These are phyloP conservation scores for Brassica balearica DNA, from an alignment of 441 rosid species.

Conservation along the genomic window DNA sequence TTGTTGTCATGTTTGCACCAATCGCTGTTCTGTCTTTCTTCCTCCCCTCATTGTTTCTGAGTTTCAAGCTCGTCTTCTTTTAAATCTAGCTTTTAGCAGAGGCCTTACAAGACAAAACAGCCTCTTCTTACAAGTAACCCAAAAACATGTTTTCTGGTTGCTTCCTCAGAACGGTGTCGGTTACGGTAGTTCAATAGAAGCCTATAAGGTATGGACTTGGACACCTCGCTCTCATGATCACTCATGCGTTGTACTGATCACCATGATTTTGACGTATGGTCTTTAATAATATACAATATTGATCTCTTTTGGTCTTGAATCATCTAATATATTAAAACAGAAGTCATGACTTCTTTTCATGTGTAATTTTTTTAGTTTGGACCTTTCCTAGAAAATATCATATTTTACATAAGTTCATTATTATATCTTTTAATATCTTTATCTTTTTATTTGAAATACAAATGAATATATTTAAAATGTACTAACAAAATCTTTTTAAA, in stretches of 20 bases:
- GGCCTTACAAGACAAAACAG: conserved; percentile 73
- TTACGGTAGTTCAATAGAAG: conserved; percentile 12
- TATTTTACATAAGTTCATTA: too few species aligned
- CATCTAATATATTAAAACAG: too few species aligned
- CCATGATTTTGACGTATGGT: conserved; percentile 39
- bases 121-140: conserved; percentile 33
- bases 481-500: too few species aligned
- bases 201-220: conserved; percentile 12
- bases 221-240: neutral
- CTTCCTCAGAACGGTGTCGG: neutral
- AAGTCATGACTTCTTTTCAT: too few species aligned
- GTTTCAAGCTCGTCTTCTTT: conserved; percentile 85
- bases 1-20: conserved; percentile 64
- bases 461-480: too few species aligned
- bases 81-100: conserved; percentile 94
- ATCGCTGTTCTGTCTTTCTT: conserved; percentile 82
- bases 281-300: conserved; percentile 31
- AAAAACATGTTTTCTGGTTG: neutral
- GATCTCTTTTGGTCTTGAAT: conserved; percentile 22
- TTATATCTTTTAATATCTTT: too few species aligned
- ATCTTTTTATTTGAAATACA: too few species aligned
- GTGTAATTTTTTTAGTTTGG: too few species aligned
- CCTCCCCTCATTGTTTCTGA: conserved; percentile 85
- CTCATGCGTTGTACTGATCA: conserved; percentile 33
- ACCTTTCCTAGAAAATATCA: too few species aligned